These are phyloP conservation scores for Umbilicaria muhlenbergii DNA, from an alignment of 495 filamentous ascomycete genomes.

Conservation along the genomic window DNA sequence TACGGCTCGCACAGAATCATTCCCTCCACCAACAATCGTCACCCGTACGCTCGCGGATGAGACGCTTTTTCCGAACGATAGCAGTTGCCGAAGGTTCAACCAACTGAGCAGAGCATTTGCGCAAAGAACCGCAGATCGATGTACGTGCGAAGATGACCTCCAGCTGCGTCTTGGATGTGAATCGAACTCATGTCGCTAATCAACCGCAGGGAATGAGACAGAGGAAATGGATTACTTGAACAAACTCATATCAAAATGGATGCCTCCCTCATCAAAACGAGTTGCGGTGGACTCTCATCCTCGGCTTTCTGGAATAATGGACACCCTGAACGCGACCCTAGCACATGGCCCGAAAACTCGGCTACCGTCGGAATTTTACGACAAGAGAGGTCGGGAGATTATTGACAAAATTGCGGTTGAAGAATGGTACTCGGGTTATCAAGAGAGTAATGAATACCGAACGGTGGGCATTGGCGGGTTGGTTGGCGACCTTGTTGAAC, in stretches of 20 bases:
- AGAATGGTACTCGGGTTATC: conserved; percentile 87
- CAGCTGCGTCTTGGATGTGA: too few species aligned
- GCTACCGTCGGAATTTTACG: conserved; percentile 79
- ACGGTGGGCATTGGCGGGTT: conserved; percentile 71
- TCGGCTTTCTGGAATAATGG: conserved; percentile 77
- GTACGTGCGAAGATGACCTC: conserved; percentile 19
- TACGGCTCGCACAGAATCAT: conserved; percentile 41
- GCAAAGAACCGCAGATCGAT: conserved; percentile 59
- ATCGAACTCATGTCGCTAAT: neutral
- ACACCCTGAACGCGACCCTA: conserved; percentile 76
- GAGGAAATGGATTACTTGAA: conserved; percentile 79
- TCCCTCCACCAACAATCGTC: conserved; percentile 61
- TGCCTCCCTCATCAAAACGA: conserved; percentile 48
- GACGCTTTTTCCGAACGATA: conserved; percentile 84
- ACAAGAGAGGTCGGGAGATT: conserved; percentile 47
- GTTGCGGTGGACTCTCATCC: conserved; percentile 78
- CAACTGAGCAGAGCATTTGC: conserved; percentile 72
- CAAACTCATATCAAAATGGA: conserved; percentile 60
- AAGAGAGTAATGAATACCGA: conserved; percentile 71
- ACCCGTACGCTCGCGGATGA: conserved; percentile 61
- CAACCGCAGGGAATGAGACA: conserved; percentile 46
- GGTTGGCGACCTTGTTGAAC: conserved; percentile 66
- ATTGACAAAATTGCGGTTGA: conserved; percentile 72
- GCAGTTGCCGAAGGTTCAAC: conserved; percentile 67
- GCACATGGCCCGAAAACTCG: conserved; percentile 69